Conservation (phyloP, 805 yeast species). For the Alloascoidea africana region DNA sequence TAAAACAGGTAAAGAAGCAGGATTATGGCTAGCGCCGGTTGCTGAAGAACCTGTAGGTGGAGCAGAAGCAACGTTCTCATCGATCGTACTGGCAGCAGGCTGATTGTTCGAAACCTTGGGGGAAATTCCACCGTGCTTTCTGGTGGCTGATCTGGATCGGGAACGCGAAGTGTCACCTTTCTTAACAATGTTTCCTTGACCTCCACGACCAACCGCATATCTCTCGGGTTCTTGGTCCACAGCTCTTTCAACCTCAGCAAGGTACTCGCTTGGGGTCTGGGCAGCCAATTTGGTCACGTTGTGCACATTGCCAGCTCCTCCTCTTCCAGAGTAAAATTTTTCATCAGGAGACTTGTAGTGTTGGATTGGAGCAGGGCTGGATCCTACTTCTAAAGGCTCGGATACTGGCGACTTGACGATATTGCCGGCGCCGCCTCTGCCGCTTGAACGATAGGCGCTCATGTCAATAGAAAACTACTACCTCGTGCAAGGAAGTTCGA, state of each 20-base stretch:
- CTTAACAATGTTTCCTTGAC: conserved; percentile 18
- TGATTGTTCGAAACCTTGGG: no score
- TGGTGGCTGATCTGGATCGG: neutral
- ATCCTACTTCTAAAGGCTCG: conserved; percentile 10
- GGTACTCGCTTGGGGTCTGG: conserved; percentile 17
- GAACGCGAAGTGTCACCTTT: neutral
- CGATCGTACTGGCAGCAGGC: neutral
- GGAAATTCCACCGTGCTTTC: no score
- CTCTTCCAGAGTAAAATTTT: conserved; percentile 20
- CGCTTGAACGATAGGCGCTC: neutral
- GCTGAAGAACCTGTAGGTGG: no score
- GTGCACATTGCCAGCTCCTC: conserved; percentile 22
- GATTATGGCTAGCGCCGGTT: neutral
- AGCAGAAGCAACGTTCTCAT: no score
- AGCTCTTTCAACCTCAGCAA: conserved; percentile 17
- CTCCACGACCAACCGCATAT: conserved; percentile 22
- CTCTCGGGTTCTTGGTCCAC: conserved; percentile 15
- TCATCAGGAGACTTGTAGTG: conserved; percentile 17
- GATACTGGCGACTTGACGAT: conserved; percentile 4
- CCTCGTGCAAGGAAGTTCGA: no score
- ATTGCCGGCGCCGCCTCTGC: neutral
- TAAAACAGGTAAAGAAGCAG: conserved; percentile 1
- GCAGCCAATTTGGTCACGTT: conserved; percentile 14
- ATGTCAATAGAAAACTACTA: no score
- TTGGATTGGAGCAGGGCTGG: conserved; percentile 19